Conservation (phyloP, 1,284 basidiomycete genomes). For the Heterobasidion annosum region DNA sequence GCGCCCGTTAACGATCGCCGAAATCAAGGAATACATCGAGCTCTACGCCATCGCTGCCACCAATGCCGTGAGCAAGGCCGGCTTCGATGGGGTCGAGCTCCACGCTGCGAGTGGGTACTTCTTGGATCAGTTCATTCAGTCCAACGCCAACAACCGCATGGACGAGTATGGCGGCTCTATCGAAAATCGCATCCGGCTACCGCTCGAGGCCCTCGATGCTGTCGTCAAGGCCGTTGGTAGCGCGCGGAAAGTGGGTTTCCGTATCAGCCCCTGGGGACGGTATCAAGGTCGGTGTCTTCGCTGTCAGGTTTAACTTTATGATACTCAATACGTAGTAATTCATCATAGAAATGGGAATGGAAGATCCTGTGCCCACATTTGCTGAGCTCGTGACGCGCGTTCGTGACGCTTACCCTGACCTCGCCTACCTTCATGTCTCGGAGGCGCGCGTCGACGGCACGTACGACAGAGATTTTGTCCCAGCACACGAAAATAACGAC, state of each 20-base stretch:
- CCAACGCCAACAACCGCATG: conserved; percentile 38
- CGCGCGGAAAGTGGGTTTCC: conserved; percentile 24
- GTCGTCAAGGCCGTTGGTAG: conserved; percentile 17
- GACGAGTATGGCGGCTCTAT: conserved; percentile 52
- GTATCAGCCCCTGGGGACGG: conserved; percentile 31
- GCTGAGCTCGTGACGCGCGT: neutral
- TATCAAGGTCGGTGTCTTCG: conserved; percentile 13
- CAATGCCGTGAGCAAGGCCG: conserved; percentile 16
- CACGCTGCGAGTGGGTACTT: conserved; percentile 32
- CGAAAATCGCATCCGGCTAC: conserved; percentile 44
- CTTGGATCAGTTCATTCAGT: conserved; percentile 29
- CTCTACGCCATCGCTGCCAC: conserved; percentile 15
- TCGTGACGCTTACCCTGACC: neutral
- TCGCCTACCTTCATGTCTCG: conserved; percentile 10
- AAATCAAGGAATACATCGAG: conserved; percentile 18
- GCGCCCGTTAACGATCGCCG: conserved; percentile 15
- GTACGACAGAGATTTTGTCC: conserved; percentile 1
- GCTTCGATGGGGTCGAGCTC: conserved; percentile 28
- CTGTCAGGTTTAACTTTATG: neutral
- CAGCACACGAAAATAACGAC: conserved; percentile 14
- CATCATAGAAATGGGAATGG: conserved; percentile 12
- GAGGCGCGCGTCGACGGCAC: conserved; percentile 22
- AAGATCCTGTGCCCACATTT: conserved; percentile 5
- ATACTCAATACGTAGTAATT: neutral
- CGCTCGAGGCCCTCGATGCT: conserved; percentile 31